Base-by-base conservation (phyloP, 140 eudicot species). In the Bidens hawaiensis region DNA sequence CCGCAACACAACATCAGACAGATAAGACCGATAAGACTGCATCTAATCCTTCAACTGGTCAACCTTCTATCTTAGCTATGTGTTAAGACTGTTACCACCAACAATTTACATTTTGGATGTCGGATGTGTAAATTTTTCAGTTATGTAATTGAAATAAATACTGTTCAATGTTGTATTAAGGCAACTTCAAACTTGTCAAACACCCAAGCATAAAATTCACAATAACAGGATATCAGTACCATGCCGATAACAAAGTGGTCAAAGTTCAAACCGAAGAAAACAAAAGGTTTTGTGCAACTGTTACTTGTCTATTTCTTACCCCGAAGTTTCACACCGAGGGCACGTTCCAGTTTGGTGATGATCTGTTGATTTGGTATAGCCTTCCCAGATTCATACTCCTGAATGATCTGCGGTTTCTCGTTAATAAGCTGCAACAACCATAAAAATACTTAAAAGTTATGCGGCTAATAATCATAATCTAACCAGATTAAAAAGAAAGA, bases 291-390 rank as follows among this genome's bases (percentile, higher is more conserved):
- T 76, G 69, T 75, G 71, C 73, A 22, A 2, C 36, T 43, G 33
- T 72, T 16, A 64, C 30, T 22, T 9, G 31, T 71, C 72, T 75
- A 87, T 66, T 91, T 91, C 89, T 91, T 91, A 52, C 98, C 98
- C 5, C 95, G 87, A 69, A 91, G 85, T 59, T 91, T 91, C 55
- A 65, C 91, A 67, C 98, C 96, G 48, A 91, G 98, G 34, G 98
- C 91, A 75, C 96, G 76, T 82, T 91, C 98, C 76, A 91, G 80
- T 74, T 91, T 91, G 24, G 87, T 78, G 24, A 91, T 82, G 28
- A 91, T 91, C 85, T 91, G 98, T 60, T 91, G 98, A 62, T 91
- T 91, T 64, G 98, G 98, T 70, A 91, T 91, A 24, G 98, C 96
- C 54, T 91, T 91, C 30, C 96, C 98, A 62, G 98, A 91, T 82